Conservation (phyloP, 1,284 basidiomycete species). For the Phellinidium pouzarii region DNA sequence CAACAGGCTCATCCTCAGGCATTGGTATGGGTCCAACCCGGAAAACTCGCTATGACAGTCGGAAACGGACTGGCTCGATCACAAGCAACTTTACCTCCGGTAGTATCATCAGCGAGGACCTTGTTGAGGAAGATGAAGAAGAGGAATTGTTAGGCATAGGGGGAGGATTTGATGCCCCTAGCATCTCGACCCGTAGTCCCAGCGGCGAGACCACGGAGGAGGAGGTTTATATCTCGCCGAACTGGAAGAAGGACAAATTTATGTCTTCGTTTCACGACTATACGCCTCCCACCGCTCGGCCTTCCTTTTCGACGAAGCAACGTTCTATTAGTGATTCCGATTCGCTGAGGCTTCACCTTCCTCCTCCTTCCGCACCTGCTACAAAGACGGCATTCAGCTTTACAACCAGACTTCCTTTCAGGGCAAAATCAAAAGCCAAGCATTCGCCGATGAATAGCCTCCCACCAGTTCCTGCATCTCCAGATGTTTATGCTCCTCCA, state of each 20-base stretch:
- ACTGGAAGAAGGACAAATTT: conserved; percentile 32
- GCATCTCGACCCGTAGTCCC: conserved; percentile 32
- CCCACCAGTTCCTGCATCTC: conserved; percentile 68
- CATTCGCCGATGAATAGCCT: conserved; percentile 53
- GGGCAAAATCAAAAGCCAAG: conserved; percentile 39
- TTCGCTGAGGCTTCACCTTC: conserved; percentile 18
- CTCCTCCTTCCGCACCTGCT: conserved; percentile 33
- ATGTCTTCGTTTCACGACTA: not conserved
- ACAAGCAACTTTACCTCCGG: conserved; percentile 59
- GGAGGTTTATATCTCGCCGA: conserved; percentile 36
- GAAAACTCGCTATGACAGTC: conserved; percentile 51
- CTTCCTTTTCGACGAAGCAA: conserved; percentile 18
- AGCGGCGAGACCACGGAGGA: conserved; percentile 30
- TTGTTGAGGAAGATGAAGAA: conserved; percentile 77
- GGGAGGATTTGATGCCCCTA: conserved; percentile 49
- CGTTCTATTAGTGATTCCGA: not conserved
- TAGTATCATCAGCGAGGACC: conserved; percentile 69
- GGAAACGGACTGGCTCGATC: conserved; percentile 66
- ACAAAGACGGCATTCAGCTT: conserved; percentile 45
- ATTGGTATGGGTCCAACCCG: conserved; percentile 61
- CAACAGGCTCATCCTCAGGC: conserved; percentile 51
- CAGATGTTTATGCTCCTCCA: conserved; percentile 42
- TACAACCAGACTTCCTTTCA: conserved; percentile 28
- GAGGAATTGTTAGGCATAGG: conserved; percentile 61
- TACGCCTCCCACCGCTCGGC: conserved; percentile 27